Conservation (phyloP, 345 rosid species). For the Eutrema yunnanense region DNA sequence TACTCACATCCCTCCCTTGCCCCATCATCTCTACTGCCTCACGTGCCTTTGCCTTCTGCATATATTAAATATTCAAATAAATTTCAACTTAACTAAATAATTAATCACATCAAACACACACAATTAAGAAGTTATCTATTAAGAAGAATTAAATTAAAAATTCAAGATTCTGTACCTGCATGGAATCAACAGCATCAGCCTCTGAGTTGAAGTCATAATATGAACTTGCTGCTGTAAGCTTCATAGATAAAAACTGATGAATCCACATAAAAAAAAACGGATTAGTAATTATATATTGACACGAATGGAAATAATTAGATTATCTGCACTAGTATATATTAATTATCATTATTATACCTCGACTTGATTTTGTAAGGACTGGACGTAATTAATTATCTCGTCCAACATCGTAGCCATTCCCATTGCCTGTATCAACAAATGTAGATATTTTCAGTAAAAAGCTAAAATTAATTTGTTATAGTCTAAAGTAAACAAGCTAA, state of each 20-base stretch:
- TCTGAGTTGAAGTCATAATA: conserved; percentile 69
- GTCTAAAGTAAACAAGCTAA: neutral
- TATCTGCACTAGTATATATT: neutral
- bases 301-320: neutral
- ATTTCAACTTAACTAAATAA: neutral
- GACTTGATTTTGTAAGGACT: conserved; percentile 72
- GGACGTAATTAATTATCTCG: conserved; percentile 77
- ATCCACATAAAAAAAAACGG: neutral
- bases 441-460: neutral
- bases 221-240: conserved; percentile 72
- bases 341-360: conserved; percentile 41
- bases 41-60: conserved; percentile 55
- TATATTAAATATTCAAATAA: neutral
- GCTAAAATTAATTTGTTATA: neutral
- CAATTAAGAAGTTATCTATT: neutral
- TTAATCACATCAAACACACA: neutral
- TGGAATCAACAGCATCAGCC: conserved; percentile 51
- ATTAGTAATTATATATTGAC: neutral
- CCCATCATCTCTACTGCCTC: conserved; percentile 55
- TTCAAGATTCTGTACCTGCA: conserved; percentile 31
- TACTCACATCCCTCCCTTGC: conserved; percentile 44
- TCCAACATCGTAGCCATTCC: conserved; percentile 88
- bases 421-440: conserved; percentile 51
- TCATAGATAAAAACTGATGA: conserved; percentile 92
- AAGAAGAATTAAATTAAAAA: neutral